phyloP scores from a whole-genome alignment of 1,284 basidiomycete genomes.

The Tilletiaria anomala region DNA sequence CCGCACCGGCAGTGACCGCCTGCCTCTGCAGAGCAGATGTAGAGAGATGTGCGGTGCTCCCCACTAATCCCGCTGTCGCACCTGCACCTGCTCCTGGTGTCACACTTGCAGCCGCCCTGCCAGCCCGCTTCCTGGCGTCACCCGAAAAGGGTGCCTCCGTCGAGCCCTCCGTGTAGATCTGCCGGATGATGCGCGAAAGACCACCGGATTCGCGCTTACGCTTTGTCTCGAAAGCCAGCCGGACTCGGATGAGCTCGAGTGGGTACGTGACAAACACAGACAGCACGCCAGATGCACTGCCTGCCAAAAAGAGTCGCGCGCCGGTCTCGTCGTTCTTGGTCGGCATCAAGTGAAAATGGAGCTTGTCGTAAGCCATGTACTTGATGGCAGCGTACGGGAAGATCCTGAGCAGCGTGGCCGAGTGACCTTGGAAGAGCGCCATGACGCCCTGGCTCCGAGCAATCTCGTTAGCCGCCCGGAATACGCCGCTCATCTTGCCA shows the following conservation, averaged over 20 bases:
- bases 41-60: too few species aligned
- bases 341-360: constrained; percentile 69
- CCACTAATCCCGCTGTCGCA: too few species aligned
- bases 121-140: constrained; percentile 22
- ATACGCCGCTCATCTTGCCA: constrained; percentile 66
- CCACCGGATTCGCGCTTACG: constrained; percentile 30
- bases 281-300: constrained; percentile 70
- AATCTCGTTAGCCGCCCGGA: constrained; percentile 66
- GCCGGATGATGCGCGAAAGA: constrained; percentile 18
- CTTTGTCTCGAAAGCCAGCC: constrained; percentile 77
- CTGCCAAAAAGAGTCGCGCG: constrained; percentile 67
- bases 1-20: too few species aligned
- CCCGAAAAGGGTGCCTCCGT: constrained; percentile 31
- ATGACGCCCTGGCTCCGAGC: constrained; percentile 56
- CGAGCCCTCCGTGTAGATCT: constrained; percentile 34
- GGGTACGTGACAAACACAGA: constrained; percentile 89
- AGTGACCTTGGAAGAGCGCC: constrained; percentile 88
- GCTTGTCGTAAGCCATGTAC: constrained; percentile 90
- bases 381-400: constrained; percentile 97
- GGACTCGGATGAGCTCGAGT: constrained; percentile 82
- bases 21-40: constrained; percentile 40
- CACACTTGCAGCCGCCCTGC: too few species aligned
- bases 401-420: constrained; percentile 58
- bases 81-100: too few species aligned
- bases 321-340: constrained; percentile 65